Base-by-base conservation (phyloP, 768 basidiomycete species). In the Nevesoporus exiguus region DNA sequence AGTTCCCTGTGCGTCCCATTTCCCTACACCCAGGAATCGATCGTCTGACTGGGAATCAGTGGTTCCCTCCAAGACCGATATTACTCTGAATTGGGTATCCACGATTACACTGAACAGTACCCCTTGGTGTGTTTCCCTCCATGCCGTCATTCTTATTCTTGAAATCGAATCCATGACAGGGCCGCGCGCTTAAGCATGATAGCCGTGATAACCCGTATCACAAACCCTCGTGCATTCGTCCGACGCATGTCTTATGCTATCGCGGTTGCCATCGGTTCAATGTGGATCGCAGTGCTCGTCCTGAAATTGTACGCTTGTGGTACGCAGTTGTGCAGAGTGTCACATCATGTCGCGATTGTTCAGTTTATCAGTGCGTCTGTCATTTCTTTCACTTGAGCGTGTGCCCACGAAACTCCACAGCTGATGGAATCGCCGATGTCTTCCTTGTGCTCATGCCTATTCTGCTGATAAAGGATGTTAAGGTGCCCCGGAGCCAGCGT, bases 111-210 rank as follows among this genome's bases (percentile, higher is more conserved):
- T 64, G 25, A 49, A 49, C 14, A 49, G 49, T 31, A 47, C 44
- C 11, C 52, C 36, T 9, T 61, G 62, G 63, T 61, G 11, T 36
- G 55, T 45, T 50, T 52, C 30, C 13, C 2, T 51, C n/a, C 19
- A 21, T 1, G 3, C 1, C 17, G 21, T 7, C 11, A 13, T 47
- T 30, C n/a, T 17, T 41, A 1, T 15, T 25, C 15, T 22, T 19
- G 43, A 43, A 17, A 22, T 39, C 11, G 25, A 51, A 40, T 41
- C 1, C 11, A 17, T 7, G 14, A 37, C 9, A 61, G 56, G 62
- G 62, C 25, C 31, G 49, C 59, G 0, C 61, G 59, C 25, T 46
- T 64, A 49, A 61, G 62, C 47, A 61, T 64, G 56, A 48, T 64
- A 31, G 17, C 44, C 7, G 29, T 51, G 1, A 36, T 63, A 19